Evolutionary conservation across 1,284 basidiomycete genomes (phyloP).

Genomic region (Termitomyces sp.): DNA sequence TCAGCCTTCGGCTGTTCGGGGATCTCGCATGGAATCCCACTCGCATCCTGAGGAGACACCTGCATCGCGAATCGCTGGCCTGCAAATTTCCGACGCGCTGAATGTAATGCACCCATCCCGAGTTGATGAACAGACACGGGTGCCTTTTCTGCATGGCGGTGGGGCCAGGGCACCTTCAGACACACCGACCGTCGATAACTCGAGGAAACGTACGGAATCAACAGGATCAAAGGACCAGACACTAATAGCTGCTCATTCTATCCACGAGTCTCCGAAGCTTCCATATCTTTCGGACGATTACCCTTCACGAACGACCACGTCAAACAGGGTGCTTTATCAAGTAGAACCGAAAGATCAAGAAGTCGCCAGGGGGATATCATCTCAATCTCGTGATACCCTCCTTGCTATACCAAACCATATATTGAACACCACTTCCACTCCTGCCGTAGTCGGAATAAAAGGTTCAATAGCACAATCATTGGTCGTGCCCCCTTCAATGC

Average conservation of each 20-base stretch:
- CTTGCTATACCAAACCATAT: not conserved
- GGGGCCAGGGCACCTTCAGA: not conserved
- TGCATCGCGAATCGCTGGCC: not conserved
- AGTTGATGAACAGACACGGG: not conserved
- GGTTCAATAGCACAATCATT: not conserved
- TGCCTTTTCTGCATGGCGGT: not conserved
- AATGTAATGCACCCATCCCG: not conserved
- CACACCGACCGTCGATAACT: not conserved
- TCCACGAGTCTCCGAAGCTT: not conserved
- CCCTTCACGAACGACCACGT: not conserved
- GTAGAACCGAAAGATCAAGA: not conserved
- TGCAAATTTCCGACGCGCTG: not conserved
- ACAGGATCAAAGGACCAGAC: not conserved
- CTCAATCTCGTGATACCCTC: not conserved
- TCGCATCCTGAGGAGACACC: not conserved
- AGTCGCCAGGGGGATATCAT: not conserved
- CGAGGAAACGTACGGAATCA: not conserved
- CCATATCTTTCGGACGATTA: not conserved
- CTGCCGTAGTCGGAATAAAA: not conserved
- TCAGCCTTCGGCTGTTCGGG: not conserved
- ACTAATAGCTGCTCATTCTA: not conserved
- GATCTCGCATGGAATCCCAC: not conserved
- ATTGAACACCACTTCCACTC: not conserved
- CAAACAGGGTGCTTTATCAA: not conserved
- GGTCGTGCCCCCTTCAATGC: not conserved